Percentiles rank a stretch among this genome's conserved stretches.
phyloP scores from a whole-genome alignment of 495 filamentous ascomycete genomes.

The Hyaloscypha variabilis region DNA sequence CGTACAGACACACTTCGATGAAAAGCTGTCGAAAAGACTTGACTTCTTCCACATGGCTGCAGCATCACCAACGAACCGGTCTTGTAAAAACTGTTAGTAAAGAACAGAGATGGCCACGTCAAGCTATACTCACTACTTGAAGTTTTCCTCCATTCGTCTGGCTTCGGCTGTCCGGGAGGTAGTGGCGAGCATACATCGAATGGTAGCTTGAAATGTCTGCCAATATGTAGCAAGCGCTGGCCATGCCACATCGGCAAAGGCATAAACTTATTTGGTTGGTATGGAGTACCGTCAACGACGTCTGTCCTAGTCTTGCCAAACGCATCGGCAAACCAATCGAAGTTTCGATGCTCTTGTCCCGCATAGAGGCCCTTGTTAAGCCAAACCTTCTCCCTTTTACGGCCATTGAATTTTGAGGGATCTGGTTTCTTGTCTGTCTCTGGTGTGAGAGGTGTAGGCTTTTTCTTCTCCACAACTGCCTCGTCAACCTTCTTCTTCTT shows the following conservation, averaged over 20 bases:
- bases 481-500: slow-evolving; percentile 44
- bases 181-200: slow-evolving; percentile 88
- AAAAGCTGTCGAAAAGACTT: slow-evolving; percentile 71
- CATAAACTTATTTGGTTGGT: slow-evolving; percentile 42
- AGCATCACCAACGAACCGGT: slow-evolving; percentile 91
- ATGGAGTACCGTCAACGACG: slow-evolving; percentile 47
- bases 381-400: slow-evolving; percentile 68
- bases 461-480: slow-evolving; percentile 38
- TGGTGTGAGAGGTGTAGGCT: background rate
- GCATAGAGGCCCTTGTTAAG: slow-evolving; percentile 83
- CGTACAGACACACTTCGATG: slow-evolving; percentile 76
- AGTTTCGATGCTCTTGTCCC: slow-evolving; percentile 68
- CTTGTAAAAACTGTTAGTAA: slow-evolving; percentile 43
- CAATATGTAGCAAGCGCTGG: slow-evolving; percentile 36
- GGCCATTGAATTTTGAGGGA: slow-evolving; percentile 37
- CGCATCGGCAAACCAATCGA: slow-evolving; percentile 57
- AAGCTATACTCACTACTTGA: slow-evolving; percentile 72
- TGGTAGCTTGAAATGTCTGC: slow-evolving; percentile 82
- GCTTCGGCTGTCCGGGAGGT: slow-evolving; percentile 83
- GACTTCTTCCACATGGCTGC: slow-evolving; percentile 81
- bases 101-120: slow-evolving; percentile 16
- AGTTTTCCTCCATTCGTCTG: slow-evolving; percentile 85
- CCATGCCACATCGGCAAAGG: slow-evolving; percentile 72
- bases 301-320: slow-evolving; percentile 66
- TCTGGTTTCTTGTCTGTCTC: slow-evolving; percentile 41